Evolutionary conservation across 2,329 filamentous ascomycete genomes (phyloP), one percentile per base, ranked within the genome.

Genomic region (Didymosphaeria variabile): DNA sequence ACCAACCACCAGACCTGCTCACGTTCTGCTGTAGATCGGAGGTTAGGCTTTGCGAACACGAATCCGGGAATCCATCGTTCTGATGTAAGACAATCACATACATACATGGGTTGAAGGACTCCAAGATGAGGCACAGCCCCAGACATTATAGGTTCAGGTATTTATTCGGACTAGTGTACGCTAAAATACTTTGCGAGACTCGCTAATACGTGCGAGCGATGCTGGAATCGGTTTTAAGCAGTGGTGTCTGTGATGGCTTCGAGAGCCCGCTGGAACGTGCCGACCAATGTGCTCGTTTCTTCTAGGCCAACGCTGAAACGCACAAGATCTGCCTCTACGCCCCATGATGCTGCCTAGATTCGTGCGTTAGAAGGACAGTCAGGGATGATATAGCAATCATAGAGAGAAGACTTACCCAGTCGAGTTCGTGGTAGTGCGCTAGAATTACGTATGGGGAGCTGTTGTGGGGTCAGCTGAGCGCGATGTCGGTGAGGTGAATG

Each of bases 261-360:
- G 62, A 98, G 81, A n/a, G 94, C 94, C 53, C 77, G 82, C 60
- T 84, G 79, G 71, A 98, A 91, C 19, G 85, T 86, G 15, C 77
- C 78, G 34, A 86, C 84, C 69, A 98, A 79, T 60, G 89, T 86
- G 26, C 84, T 81, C 1, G 88, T 86, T 63, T 95, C 91, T 77
- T 99, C 95, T 55, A 99, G 79, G 0, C 95, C 95, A 56, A 98
- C 91, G 72, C 94, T 97, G 67, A 98, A 88, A 45, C 95, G 86
- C 51, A 98, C 85, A 58, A 99, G 79, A 75, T 92, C 87, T 1
- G 88, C 87, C 57, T 95, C 90, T 3, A 97, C 92, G 0, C 94
- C 93, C 76, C 90, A 94, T 61, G 89, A 83, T 29, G 86, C 88
- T 46, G 91, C 92, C 85, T 86, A 12, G 8, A 54, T n/a, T 26